Evolutionary conservation across 2,329 filamentous ascomycete genomes (phyloP), one percentile per base, ranked within the genome.

Genomic region (Colletotrichum tanaceti): DNA sequence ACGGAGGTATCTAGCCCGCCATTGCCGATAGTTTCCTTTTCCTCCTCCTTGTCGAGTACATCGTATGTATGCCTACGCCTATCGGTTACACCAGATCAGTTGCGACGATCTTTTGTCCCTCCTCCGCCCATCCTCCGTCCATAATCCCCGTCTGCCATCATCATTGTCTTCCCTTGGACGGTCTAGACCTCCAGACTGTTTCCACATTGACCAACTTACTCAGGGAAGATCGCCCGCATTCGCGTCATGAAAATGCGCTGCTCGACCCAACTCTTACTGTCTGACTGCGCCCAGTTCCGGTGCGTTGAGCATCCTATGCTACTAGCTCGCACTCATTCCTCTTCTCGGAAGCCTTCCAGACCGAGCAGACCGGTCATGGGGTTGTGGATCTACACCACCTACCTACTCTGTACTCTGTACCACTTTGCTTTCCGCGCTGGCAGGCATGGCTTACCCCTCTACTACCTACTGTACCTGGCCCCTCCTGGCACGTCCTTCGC

Each of bases 191-290:
- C 53, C 14, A 49, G 11, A 9, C 47, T 28, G 65, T 65, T 65
- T 55, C 65, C 65, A 65, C 65, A 68, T 38, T 63, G 55, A 52
- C 59, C 59, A 67, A 58, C 50, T 67, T 67, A 63, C 59, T 28
- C 64, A 32, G 28, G 22, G n/a, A 65, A 24, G 44, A 65, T 24
- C 63, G 39, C 44, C 50, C 55, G 28, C 38, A 20, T 65, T 46
- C 55, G 50, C 62, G 65, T 65, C 65, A 65, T 65, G 35, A 52
- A 10, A 52, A 28, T 41, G 20, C 49, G 24, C 22, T 44, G 22
- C 39, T 47, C 62, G 24, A 28, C 49, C 52, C 32, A 49, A 14
- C 10, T 55, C 43, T 55, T 28, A 22, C 28, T 44, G 43, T 7
- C 63, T 9, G 50, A 57, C 38, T n/a, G 54, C 65, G 44, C 47